Evolutionary conservation across 2,329 filamentous ascomycete species (phyloP), one percentile per base, ranked within the genome.

Genomic region (Talaromyces amestolkiae): DNA sequence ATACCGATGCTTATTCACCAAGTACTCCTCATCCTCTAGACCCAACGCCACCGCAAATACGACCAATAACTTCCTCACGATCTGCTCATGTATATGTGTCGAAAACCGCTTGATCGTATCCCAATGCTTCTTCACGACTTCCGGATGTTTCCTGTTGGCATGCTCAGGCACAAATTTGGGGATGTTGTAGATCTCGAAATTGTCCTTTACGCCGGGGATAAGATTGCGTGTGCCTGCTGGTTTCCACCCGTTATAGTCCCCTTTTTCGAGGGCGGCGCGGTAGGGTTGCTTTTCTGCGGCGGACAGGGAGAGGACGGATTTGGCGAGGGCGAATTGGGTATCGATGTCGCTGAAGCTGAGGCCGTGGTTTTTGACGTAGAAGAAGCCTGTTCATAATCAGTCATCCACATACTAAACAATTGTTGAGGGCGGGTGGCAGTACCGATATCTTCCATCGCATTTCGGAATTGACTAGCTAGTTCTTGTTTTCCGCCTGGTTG

Each of bases 341-440:
- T 89, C 83, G 1, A 89, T 81, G 71, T 87, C 78, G 54, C 87
- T 85, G 72, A 88, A 85, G 0, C 75, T 77, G 15, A 89, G 79
- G 35, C 86, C 86, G 67, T 85, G 88, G 74, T 88, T 87, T 66
- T 83, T 84, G 22, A 89, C 82, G 67, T 88, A 88, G 76, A 89
- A 89, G 76, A 88, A 86, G 0, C 86, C 84, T 68, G 10, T 49
- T 1, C 19, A 47, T 47, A 22, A 47, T 47, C 9, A 47, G 43
- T 9, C 19, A 41, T 31, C 27, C 27, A 7, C 27, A 31, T 31
- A 31, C 4, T 31, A 6, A 3, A 31, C 27, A 4, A 31, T 31
- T 31, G 13, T 39, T 39, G 37, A 6, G 37, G 37, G 7, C 27
- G 17, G 15, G 15, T n/a, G 17, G 17, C 8, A 7, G 41, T 43